phyloP scores from a whole-genome alignment of 352 stramenopile species.

The Elongisporangium anandrum region DNA sequence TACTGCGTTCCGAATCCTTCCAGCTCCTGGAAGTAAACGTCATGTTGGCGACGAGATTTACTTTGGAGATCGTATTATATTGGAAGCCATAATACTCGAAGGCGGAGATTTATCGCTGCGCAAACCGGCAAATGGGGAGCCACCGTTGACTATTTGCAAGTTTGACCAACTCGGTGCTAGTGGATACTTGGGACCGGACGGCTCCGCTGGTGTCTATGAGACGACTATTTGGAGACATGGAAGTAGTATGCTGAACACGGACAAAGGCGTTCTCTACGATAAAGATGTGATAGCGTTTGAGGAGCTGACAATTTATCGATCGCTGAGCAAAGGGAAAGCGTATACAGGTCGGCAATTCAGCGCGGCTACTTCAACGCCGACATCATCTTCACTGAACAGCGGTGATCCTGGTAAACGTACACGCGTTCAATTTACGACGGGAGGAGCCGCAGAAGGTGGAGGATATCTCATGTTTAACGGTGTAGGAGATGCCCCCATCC shows the following conservation, averaged over 20 bases:
- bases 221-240: constrained; percentile 85
- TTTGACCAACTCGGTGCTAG: constrained; percentile 77
- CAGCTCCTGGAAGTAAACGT: constrained; percentile 43
- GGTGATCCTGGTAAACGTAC: not conserved
- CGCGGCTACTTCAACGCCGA: constrained; percentile 11
- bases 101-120: constrained; percentile 5
- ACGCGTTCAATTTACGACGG: not conserved
- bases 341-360: not conserved
- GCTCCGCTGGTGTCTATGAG: constrained; percentile 62
- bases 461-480: constrained; percentile 88
- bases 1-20: constrained; percentile 72
- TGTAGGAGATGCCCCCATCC: constrained; percentile 75
- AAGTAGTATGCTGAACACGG: constrained; percentile 79
- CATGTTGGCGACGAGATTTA: constrained; percentile 64
- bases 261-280: constrained; percentile 71
- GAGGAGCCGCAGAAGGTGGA: constrained; percentile 38
- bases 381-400: constrained; percentile 2
- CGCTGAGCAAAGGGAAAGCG: constrained; percentile 56
- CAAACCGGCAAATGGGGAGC: constrained; percentile 2
- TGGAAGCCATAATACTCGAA: constrained; percentile 45
- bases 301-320: constrained; percentile 77
- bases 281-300: constrained; percentile 76
- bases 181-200: constrained; percentile 79
- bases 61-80: constrained; percentile 70
- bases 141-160: constrained; percentile 46